Evolutionary conservation across 1,284 basidiomycete species (phyloP), one percentile per base, ranked within the genome.

Genomic region (Irpex sp.): DNA sequence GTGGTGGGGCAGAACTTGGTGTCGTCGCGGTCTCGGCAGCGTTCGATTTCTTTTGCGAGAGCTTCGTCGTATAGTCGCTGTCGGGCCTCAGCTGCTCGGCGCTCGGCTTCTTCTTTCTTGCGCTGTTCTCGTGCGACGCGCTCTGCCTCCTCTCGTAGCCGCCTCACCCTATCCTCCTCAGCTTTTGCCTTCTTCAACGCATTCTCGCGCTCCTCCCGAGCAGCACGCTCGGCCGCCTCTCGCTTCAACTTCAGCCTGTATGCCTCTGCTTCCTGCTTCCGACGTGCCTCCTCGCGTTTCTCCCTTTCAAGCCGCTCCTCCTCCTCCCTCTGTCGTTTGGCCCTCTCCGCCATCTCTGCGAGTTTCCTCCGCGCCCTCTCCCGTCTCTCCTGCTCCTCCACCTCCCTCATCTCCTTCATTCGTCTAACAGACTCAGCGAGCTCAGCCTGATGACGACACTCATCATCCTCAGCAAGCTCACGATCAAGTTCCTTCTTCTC

Each of bases 1-100:
- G 54, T 19, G 17, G 48, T 5, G 1, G 51, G 21, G 52, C 51
- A 61, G 9, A 26, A 17, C 1, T 15, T 48, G 31, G 4, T 19
- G 38, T 63, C 62, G 8, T 26, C 26, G 26, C 58, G 58, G 8
- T 49, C n/a, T 15, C 6, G 31, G 49, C 62, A 63, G 11, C 62
- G 62, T 7, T n/a, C 7, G 2, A 8, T 34, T 26, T 63, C 62
- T 19, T 34, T n/a, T 4, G 38, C 19, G 4, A 58, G 13, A 8
- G 54, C 59, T 5, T 59, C 7, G 17, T 51, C 9, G 54, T 61
- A 58, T 8, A 26, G 26, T 26, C 26, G 26, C 3, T 26, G 26
- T 2, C 26, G 26, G 3, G 26, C 26, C 26, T 26, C 26, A 26
- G 26, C 26, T 26, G 26, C 26, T 26, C 26, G 26, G 2, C 26